Conservation (phyloP, 257 asterid genomes). For the Plantago elongata region DNA sequence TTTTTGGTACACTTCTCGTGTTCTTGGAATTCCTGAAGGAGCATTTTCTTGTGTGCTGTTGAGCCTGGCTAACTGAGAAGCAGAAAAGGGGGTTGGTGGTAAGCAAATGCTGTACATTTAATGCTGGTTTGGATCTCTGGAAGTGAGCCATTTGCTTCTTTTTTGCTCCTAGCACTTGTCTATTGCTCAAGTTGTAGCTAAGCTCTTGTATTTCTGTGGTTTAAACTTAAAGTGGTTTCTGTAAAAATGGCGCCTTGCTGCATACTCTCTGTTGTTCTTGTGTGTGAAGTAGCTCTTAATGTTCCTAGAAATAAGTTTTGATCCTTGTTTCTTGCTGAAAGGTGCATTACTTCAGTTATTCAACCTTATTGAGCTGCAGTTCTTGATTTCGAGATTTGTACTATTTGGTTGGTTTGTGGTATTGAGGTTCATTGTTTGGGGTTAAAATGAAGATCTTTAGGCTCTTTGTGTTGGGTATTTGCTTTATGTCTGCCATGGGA, state of each 20-base stretch:
- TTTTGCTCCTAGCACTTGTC: slow-evolving; percentile 14
- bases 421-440: slow-evolving; percentile 18
- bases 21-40: slow-evolving; percentile 14
- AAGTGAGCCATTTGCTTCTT: slow-evolving; percentile 10
- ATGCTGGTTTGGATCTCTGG: slow-evolving; percentile 34
- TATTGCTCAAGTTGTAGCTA: background rate
- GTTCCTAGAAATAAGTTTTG: slow-evolving; percentile 14
- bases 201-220: background rate
- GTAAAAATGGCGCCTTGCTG: background rate
- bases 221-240: no score
- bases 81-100: slow-evolving; percentile 14
- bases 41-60: slow-evolving; percentile 4
- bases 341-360: background rate
- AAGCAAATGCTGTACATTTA: slow-evolving; percentile 26
- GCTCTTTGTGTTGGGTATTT: slow-evolving; percentile 42
- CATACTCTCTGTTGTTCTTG: slow-evolving; percentile 5
- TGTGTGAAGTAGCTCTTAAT: slow-evolving; percentile 9
- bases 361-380: slow-evolving; percentile 7
- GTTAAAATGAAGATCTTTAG: slow-evolving; percentile 52
- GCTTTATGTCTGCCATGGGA: slow-evolving; percentile 47
- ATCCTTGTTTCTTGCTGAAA: background rate
- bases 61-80: slow-evolving; percentile 16
- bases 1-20: slow-evolving; percentile 23
- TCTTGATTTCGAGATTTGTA: slow-evolving; percentile 14
- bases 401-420: slow-evolving; percentile 17